phyloP scores from a whole-genome alignment of 768 basidiomycete genomes.

The Agrocybe chaxingu region DNA sequence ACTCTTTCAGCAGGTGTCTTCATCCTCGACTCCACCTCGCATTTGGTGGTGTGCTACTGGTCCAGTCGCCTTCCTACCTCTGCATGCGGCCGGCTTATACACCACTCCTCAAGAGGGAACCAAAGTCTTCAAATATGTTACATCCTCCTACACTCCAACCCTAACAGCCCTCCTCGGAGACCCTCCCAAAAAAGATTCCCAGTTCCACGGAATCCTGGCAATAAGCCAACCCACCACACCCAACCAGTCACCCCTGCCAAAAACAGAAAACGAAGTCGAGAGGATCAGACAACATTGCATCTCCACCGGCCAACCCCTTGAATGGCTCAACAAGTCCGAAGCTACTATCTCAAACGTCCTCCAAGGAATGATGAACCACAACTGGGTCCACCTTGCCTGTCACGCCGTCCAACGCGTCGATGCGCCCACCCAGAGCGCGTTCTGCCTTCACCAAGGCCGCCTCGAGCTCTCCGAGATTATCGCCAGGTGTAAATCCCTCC shows the following conservation, averaged over 20 bases:
- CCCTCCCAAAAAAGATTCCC: too few species aligned
- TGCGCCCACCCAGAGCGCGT: neutral
- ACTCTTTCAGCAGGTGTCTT: neutral
- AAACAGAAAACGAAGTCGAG: neutral
- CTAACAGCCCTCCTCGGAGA: neutral
- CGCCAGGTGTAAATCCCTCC: constrained; percentile 8
- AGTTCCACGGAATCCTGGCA: neutral
- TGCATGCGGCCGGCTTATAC: constrained; percentile 16
- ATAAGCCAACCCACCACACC: neutral
- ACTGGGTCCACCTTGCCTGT: neutral
- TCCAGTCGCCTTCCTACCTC: constrained; percentile 18
- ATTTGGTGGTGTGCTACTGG: constrained; percentile 27
- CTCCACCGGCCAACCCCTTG: neutral
- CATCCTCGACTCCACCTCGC: constrained; percentile 3
- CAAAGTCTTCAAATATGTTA: constrained; percentile 2
- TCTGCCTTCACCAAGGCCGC: neutral
- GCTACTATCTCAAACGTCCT: constrained; percentile 9
- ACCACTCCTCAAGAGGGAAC: neutral
- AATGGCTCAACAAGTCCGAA: neutral
- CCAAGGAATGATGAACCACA: neutral
- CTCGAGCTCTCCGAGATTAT: constrained; percentile 15
- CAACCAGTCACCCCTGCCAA: neutral
- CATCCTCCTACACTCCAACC: constrained; percentile 15
- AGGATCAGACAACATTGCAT: neutral
- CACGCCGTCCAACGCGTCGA: neutral